A percentile compares a stretch with the other conserved stretches of the same genome.
Conservation (phyloP, 2,329 filamentous ascomycete genomes). For the Apiospora sp. region DNA sequence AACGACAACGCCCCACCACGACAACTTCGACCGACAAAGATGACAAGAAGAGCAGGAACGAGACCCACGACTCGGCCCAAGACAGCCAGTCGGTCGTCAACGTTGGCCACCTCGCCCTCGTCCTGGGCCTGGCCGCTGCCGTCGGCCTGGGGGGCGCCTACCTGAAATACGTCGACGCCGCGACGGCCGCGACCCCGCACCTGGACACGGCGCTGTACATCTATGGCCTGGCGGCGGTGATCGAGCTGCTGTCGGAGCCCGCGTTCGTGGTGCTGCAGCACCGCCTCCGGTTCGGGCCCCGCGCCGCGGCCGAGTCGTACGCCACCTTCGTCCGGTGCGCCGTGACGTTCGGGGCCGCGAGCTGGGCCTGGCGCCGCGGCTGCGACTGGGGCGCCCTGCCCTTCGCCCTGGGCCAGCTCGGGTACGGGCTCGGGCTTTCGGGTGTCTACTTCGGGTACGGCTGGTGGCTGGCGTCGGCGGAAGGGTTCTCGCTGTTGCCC, state of each 20-base stretch:
- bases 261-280: conserved; percentile 89
- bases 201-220: conserved; percentile 63
- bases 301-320: conserved; percentile 82
- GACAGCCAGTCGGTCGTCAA: conserved; percentile 84
- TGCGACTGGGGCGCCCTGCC: conserved; percentile 78
- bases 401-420: conserved; percentile 86
- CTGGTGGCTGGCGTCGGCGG: conserved; percentile 59
- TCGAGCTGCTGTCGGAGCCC: conserved; percentile 88
- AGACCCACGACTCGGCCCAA: conserved; percentile 36
- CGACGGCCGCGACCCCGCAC: conserved; percentile 66
- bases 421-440: conserved; percentile 75
- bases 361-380: conserved; percentile 63
- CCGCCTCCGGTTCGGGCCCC: conserved; percentile 78
- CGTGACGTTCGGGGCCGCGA: conserved; percentile 74
- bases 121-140: conserved; percentile 72
- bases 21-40: conserved; percentile 37
- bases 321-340: conserved; percentile 82
- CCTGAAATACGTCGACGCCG: conserved; percentile 57
- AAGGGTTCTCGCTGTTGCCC: conserved; percentile 75
- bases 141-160: conserved; percentile 73
- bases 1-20: conserved; percentile 67
- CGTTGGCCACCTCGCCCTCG: conserved; percentile 80
- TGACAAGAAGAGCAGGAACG: conserved; percentile 32
- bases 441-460: conserved; percentile 73
- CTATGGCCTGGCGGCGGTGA: conserved; percentile 63